Percentiles rank a stretch among this genome's conserved stretches.
Evolutionary conservation across 2,329 filamentous ascomycete species (phyloP).

Genomic region (Penicillium sumatraense): DNA sequence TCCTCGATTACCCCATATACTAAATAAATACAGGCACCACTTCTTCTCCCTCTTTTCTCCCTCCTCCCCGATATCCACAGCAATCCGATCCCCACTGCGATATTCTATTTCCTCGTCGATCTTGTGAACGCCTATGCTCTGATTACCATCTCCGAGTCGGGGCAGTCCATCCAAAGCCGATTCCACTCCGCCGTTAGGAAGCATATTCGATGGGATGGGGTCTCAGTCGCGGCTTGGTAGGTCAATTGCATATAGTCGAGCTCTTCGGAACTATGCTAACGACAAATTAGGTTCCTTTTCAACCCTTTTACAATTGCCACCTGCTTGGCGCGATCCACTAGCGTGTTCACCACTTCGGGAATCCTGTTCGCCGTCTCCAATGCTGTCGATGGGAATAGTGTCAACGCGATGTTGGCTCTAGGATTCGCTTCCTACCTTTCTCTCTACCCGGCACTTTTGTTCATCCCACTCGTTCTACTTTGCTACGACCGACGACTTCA

Average conservation of each 20-base stretch:
- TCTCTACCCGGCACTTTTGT: slow-evolving; percentile 85
- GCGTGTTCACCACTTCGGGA: slow-evolving; percentile 84
- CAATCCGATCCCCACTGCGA: slow-evolving; percentile 73
- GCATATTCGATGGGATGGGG: slow-evolving; percentile 73
- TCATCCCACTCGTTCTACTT: slow-evolving; percentile 79
- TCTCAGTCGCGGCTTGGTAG: slow-evolving; percentile 79
- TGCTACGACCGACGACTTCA: slow-evolving; percentile 70
- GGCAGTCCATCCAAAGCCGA: slow-evolving; percentile 73
- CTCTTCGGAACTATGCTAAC: slow-evolving; percentile 1
- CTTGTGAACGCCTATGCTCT: slow-evolving; percentile 81
- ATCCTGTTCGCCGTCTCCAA: slow-evolving; percentile 83
- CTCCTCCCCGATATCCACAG: slow-evolving; percentile 73
- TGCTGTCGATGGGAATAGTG: slow-evolving; percentile 72
- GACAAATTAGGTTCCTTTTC: slow-evolving; percentile 75
- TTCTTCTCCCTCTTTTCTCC: slow-evolving; percentile 89
- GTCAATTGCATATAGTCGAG: slow-evolving; percentile 23
- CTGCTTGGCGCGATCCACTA: slow-evolving; percentile 87
- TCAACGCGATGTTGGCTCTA: slow-evolving; percentile 81
- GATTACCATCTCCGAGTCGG: slow-evolving; percentile 77
- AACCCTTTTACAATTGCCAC: slow-evolving; percentile 93
- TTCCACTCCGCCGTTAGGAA: slow-evolving; percentile 80
- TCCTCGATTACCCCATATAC: slow-evolving; percentile 10
- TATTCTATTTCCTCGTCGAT: slow-evolving; percentile 82
- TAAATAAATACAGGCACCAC: slow-evolving; percentile 75
- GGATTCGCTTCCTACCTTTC: slow-evolving; percentile 89